Conservation (phyloP, 2,329 filamentous ascomycete species). For the Aspergillus costaricaensis region DNA sequence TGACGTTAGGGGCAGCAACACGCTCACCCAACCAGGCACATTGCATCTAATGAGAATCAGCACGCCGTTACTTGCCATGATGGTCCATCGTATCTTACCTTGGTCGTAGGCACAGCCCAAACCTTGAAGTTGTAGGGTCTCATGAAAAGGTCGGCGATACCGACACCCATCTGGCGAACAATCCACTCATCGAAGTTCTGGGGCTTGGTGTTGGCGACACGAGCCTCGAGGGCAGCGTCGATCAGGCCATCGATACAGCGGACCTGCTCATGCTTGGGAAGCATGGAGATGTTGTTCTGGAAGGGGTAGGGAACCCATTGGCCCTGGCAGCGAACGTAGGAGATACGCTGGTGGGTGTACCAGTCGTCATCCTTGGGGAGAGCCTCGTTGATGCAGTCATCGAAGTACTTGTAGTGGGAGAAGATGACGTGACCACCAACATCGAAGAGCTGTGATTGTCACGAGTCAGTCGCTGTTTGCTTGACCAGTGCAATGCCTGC, state of each 20-base stretch:
- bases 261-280: slow-evolving; percentile 96
- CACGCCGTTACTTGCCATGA: background rate
- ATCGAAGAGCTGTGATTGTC: slow-evolving; percentile 77
- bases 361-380: slow-evolving; percentile 92
- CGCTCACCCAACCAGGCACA: slow-evolving; percentile 97
- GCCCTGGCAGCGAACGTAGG: slow-evolving; percentile 95
- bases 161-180: slow-evolving; percentile 82
- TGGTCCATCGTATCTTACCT: slow-evolving; percentile 59
- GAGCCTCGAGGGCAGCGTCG: slow-evolving; percentile 83
- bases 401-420: slow-evolving; percentile 99
- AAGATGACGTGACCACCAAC: slow-evolving; percentile 98
- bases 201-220: slow-evolving; percentile 86
- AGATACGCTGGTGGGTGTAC: slow-evolving; percentile 98
- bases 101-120: slow-evolving; percentile 96
- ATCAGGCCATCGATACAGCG: slow-evolving; percentile 94
- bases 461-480: slow-evolving; percentile 15
- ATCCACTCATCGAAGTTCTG: slow-evolving; percentile 99
- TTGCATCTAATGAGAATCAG: slow-evolving; percentile 74
- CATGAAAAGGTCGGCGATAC: slow-evolving; percentile 96
- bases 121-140: slow-evolving; percentile 99
- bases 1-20: slow-evolving; percentile 94
- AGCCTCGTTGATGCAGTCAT: slow-evolving; percentile 97
- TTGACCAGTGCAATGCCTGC: background rate
- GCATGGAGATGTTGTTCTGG: slow-evolving; percentile 99
- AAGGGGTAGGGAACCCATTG: slow-evolving; percentile 99